phyloP scores from a whole-genome alignment of 768 basidiomycete genomes.

The Amanita fuliginea region DNA sequence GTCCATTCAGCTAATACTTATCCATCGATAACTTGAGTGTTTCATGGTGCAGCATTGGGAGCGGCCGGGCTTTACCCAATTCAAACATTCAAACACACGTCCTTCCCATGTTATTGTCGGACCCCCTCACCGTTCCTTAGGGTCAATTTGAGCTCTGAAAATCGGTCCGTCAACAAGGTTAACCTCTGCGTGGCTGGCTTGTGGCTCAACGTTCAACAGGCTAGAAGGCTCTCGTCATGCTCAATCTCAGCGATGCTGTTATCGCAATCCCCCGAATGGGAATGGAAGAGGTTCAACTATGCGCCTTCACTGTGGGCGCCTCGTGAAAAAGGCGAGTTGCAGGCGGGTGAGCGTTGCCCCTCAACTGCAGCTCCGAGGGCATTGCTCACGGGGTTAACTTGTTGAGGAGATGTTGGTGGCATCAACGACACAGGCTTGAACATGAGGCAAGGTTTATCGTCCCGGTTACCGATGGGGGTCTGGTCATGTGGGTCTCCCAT shows the following conservation, averaged over 20 bases:
- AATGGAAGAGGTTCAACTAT: not conserved
- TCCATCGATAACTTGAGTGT: too few species aligned
- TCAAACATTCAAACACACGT: too few species aligned
- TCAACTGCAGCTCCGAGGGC: not conserved
- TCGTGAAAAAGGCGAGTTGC: not conserved
- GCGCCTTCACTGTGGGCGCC: not conserved
- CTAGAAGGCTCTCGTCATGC: not conserved
- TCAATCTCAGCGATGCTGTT: not conserved
- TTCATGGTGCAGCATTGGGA: too few species aligned
- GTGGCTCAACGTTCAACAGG: not conserved
- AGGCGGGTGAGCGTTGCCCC: not conserved
- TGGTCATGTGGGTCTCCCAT: slow-evolving; percentile 13
- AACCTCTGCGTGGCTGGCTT: too few species aligned
- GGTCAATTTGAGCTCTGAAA: too few species aligned
- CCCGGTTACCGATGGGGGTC: slow-evolving; percentile 18
- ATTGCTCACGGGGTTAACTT: not conserved
- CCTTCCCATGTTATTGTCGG: too few species aligned
- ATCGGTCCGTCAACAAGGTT: too few species aligned
- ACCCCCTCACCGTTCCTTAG: too few species aligned
- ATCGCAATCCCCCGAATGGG: not conserved
- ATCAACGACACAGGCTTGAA: slow-evolving; percentile 1
- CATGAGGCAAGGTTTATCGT: slow-evolving; percentile 20
- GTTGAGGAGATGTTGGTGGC: not conserved
- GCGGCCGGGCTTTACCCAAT: too few species aligned
- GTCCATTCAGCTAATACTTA: too few species aligned